Evolutionary conservation across 2,329 filamentous ascomycete genomes (phyloP).

Genomic region (Epichloe bromicola): DNA sequence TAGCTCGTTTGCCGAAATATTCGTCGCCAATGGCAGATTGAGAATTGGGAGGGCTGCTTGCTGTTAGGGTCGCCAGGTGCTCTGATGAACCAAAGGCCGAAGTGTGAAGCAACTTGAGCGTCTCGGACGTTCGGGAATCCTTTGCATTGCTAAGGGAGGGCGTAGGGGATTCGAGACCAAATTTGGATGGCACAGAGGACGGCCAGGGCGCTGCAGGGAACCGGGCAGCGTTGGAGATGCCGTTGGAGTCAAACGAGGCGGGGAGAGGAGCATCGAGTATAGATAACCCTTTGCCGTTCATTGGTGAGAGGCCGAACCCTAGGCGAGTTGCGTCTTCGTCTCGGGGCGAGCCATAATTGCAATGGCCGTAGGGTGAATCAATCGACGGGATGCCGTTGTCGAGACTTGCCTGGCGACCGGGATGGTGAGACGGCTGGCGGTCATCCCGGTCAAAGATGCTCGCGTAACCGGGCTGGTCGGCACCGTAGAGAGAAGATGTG

Average conservation of each 20-base stretch:
- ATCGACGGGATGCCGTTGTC: constrained; percentile 45
- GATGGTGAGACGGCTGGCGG: constrained; percentile 20
- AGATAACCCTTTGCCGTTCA: constrained; percentile 59
- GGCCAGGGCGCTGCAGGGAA: constrained; percentile 71
- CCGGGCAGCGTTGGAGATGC: constrained; percentile 79
- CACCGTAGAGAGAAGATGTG: constrained; percentile 40
- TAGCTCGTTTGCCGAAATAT: constrained; percentile 55
- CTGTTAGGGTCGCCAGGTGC: constrained; percentile 41
- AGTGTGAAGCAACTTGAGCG: constrained; percentile 50
- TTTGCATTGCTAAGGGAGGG: constrained; percentile 54
- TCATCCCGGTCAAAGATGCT: constrained; percentile 29
- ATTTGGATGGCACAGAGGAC: constrained; percentile 83
- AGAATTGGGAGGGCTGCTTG: constrained; percentile 36
- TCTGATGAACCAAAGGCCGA: constrained; percentile 55
- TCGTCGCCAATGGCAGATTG: constrained; percentile 41
- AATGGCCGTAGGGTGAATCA: constrained; percentile 46
- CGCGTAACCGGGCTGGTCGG: constrained; percentile 25
- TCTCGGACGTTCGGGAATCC: constrained; percentile 47
- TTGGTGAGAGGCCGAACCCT: constrained; percentile 68
- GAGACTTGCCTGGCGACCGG: constrained; percentile 37
- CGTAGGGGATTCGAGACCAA: constrained; percentile 76
- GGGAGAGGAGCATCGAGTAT: constrained; percentile 86
- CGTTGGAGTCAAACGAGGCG: constrained; percentile 91
- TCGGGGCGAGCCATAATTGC: constrained; percentile 69
- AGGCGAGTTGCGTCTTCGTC: constrained; percentile 46